Base-by-base conservation (phyloP, 1,284 basidiomycete genomes). In the Ganoderma boninense region DNA sequence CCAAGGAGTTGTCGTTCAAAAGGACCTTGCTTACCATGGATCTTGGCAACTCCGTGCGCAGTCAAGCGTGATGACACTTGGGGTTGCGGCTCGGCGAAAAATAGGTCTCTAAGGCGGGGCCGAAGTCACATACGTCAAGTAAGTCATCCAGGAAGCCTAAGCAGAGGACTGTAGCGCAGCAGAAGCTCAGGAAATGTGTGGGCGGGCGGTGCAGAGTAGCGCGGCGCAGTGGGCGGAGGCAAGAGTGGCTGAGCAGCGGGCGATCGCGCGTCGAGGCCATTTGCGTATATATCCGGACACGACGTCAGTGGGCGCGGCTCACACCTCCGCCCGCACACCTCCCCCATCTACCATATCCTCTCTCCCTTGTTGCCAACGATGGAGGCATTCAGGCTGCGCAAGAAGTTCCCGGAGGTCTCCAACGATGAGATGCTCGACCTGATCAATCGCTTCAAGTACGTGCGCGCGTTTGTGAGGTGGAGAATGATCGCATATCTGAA, bases 401-500 rank as follows among this genome's bases (percentile, higher is more conserved):
- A 94, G 85, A 98, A 98, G 82, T 98, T 95, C 79, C 96, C 97
- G 40, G 93, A 97, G 78, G 92, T 99, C 78, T 87, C 93, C 62
- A 90, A 92, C 79, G 95, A 97, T 85, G 96, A 97, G 84, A 95
- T 98, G 90, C 93, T 97, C 78, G 92, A 95, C 79, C 89, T 98
- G 80, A 92, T 97, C 83, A 96, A 92, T 80, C 90, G 91, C 73
- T 98, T 97, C 92, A 96, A 97, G 97, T 97, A 78, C 77, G 96
- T 88, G 66, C 64, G 65, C 65, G 67, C 64, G 54, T 60, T 67
- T 57, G 54, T 67, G 46, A 63, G 65, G 38, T 62, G 64, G 72
- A 67, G 54, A 62, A 42, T 54, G 54, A 68, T 32, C 26, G 64
- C 69, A 75, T 62, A 75, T 62, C 74, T 57, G 46, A 35, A 66